phyloP scores from a whole-genome alignment of 257 asterid genomes.

The Oldenlandia corymbosa region DNA sequence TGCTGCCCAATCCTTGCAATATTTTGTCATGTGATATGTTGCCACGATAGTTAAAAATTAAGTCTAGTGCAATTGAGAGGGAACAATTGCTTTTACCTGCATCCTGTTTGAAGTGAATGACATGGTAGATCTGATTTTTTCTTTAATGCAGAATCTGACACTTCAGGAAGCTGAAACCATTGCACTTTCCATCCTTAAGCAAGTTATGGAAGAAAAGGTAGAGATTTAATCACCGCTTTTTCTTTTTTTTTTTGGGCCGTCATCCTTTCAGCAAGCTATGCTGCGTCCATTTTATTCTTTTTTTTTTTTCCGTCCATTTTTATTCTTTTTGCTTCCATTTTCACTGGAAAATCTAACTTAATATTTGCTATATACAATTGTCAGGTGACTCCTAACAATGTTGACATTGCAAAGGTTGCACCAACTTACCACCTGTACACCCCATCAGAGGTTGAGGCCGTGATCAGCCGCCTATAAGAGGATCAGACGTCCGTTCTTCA shows the following conservation, averaged over 20 bases:
- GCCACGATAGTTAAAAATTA: neutral
- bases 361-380: neutral
- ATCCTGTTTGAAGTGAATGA: neutral
- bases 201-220: constrained; percentile 94
- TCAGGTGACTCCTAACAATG: constrained; percentile 89
- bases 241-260: too few relatives aligned
- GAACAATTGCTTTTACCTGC: neutral
- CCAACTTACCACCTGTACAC: constrained; percentile 80
- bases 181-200: constrained; percentile 79
- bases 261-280: too few relatives aligned
- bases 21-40: too few relatives aligned
- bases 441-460: constrained; percentile 81
- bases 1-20: too few relatives aligned
- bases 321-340: too few relatives aligned
- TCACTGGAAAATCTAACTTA: too few relatives aligned
- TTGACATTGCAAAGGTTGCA: constrained; percentile 83
- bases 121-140: constrained; percentile 1
- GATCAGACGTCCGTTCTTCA: neutral
- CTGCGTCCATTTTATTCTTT: too few relatives aligned
- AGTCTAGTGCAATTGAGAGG: neutral
- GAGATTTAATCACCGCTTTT: too few relatives aligned
- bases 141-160: constrained; percentile 54
- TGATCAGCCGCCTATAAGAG: constrained; percentile 59
- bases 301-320: too few relatives aligned
- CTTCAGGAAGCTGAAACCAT: constrained; percentile 78